Conservation (phyloP, 176 grass and related monocot species). For the Ensete ventricosum region DNA sequence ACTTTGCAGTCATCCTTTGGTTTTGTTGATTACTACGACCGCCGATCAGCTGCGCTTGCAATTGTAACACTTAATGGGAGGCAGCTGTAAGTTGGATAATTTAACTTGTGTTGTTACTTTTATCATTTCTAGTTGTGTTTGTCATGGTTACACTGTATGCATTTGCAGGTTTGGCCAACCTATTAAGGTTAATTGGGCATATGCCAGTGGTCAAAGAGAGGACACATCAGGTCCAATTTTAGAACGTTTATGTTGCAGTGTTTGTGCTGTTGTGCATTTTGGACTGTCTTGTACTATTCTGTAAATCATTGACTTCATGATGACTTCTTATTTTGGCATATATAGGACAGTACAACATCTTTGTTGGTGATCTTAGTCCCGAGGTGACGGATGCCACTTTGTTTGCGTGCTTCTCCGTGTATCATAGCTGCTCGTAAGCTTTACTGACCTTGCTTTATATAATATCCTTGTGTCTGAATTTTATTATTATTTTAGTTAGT, state of each 20-base stretch:
- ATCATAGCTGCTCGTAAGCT: slow-evolving; percentile 82
- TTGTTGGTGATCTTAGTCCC: slow-evolving; percentile 93
- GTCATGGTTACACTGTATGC: not conserved
- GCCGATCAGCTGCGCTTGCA: slow-evolving; percentile 78
- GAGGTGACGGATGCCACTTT: slow-evolving; percentile 91
- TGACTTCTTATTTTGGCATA: slow-evolving; percentile 6
- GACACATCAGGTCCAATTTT: slow-evolving; percentile 77
- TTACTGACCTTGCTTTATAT: slow-evolving; percentile 9
- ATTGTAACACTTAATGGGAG: slow-evolving; percentile 87
- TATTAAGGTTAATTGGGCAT: slow-evolving; percentile 99
- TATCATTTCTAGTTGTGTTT: too few species aligned
- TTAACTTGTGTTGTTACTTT: slow-evolving; percentile 12
- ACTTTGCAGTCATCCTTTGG: slow-evolving; percentile 88
- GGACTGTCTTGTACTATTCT: not conserved
- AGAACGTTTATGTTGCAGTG: not conserved
- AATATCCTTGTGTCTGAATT: not conserved
- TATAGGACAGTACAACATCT: slow-evolving; percentile 88
- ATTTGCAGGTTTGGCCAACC: slow-evolving; percentile 80
- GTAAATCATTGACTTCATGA: not conserved
- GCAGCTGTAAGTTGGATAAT: slow-evolving; percentile 62
- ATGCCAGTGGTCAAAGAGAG: slow-evolving; percentile 88
- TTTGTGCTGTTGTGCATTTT: not conserved
- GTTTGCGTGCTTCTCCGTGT: slow-evolving; percentile 81
- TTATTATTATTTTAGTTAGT: not conserved
- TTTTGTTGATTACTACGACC: slow-evolving; percentile 97